These are phyloP conservation scores for Calonectria fujianensis DNA, from an alignment of 2,329 filamentous ascomycete species.

Conservation along the genomic window DNA sequence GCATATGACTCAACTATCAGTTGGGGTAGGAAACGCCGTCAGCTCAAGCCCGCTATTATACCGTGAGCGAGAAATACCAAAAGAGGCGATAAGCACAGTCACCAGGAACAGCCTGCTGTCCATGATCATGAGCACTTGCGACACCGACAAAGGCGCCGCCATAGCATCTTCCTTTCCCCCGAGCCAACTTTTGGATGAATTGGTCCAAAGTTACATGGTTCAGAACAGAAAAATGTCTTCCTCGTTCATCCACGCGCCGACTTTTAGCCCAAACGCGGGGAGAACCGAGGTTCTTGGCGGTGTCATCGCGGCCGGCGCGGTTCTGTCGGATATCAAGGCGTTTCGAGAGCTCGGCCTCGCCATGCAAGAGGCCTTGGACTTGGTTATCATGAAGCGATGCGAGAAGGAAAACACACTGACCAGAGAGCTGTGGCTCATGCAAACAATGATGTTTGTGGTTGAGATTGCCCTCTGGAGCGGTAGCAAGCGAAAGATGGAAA, in stretches of 20 bases:
- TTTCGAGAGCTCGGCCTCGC: background rate
- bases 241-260: background rate
- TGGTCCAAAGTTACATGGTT: background rate
- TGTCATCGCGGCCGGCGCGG: background rate
- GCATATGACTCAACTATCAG: background rate
- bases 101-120: background rate
- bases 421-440: slow-evolving; percentile 10
- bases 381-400: background rate
- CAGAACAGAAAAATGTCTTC: background rate
- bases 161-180: slow-evolving; percentile 5
- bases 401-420: background rate
- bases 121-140: background rate
- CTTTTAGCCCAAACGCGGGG: background rate
- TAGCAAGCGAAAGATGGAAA: slow-evolving; percentile 16
- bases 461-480: slow-evolving; percentile 5
- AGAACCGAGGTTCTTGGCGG: background rate
- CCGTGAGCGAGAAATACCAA: background rate
- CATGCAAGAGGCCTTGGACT: background rate
- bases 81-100: background rate
- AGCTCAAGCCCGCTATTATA: no score
- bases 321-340: background rate
- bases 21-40: background rate
- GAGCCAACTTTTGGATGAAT: background rate
- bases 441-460: background rate
- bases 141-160: background rate